phyloP scores from a whole-genome alignment of 345 rosid genomes.

The Camelina hispida region DNA sequence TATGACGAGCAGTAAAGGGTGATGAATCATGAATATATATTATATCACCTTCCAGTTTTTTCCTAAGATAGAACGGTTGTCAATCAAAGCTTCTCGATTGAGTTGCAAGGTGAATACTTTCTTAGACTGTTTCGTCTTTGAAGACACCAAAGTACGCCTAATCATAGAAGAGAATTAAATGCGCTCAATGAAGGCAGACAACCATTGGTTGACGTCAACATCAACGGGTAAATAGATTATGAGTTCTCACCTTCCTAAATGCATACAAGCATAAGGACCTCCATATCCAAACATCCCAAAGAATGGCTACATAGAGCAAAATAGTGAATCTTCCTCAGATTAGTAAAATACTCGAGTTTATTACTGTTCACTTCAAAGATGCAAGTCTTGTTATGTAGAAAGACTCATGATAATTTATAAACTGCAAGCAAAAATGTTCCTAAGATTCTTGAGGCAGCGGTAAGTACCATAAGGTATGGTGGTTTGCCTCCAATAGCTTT shows the following conservation, averaged over 20 bases:
- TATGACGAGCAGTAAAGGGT: neutral
- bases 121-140: conserved; percentile 61
- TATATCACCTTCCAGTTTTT: conserved; percentile 61
- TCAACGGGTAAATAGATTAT: too few species aligned
- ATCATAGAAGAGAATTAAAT: neutral
- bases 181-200: neutral
- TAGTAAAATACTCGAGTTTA: too few species aligned
- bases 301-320: conserved; percentile 35
- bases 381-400: too few species aligned
- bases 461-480: conserved; percentile 65
- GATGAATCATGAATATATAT: neutral
- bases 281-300: conserved; percentile 44
- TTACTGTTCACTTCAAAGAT: too few species aligned
- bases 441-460: conserved; percentile 2
- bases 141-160: conserved; percentile 68
- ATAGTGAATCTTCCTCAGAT: too few species aligned
- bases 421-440: neutral
- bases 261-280: conserved; percentile 37
- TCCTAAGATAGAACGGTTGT: conserved; percentile 41
- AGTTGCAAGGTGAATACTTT: conserved; percentile 60
- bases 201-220: too few species aligned
- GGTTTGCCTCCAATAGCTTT: conserved; percentile 65
- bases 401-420: neutral
- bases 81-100: conserved; percentile 57
- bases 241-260: conserved; percentile 44